Base-by-base conservation (phyloP, 2,329 filamentous ascomycete genomes). In the Cytospora chrysosperma region DNA sequence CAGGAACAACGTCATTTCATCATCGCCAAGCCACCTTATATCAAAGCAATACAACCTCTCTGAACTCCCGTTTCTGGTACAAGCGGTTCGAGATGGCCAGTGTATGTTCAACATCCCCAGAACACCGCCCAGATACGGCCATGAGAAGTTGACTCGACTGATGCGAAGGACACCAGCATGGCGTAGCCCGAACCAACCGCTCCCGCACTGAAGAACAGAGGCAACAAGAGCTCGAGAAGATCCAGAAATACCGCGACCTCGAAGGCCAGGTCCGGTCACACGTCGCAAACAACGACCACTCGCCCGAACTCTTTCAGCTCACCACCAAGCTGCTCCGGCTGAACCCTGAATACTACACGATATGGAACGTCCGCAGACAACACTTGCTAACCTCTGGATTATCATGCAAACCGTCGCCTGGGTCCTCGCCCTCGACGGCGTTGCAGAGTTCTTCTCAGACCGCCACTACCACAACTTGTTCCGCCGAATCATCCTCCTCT, bases 261-360 rank as follows among this genome's bases (percentile, higher is more conserved):
- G 91, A 93, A 67, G 79, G 84, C 59, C 77, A 86, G 60, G 85
- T 96, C 43, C 85, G 86, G 61, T 72, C 79, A n/a, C 87, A 88
- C 78, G 89, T 91, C 63, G 69, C 75, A 2, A 74, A 79, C 57
- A 74, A 72, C 65, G 77, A 83, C 68, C 83, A 81, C 73, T 81
- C 81, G 50, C 69, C 78, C 61, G 80, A 86, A 62, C 84, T 87
- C 49, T 85, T 93, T 70, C 78, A 84, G 67, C 83, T 90, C 61
- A 90, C 89, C 37, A 88, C 89, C n/a, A 87, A 85, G 69, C 84
- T 95, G 52, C 82, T 94, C 60, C 84, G 83, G 54, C 84, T 88
- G 70, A 96, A 96, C 75, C 92, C 92, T 28, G 92, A 96, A 76
- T 93, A 93, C 80, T 95, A 95, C 78, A 94, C 92, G 62, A 84